Base-by-base conservation (phyloP, 106 monocot species). In the Apostasia ramifera region DNA sequence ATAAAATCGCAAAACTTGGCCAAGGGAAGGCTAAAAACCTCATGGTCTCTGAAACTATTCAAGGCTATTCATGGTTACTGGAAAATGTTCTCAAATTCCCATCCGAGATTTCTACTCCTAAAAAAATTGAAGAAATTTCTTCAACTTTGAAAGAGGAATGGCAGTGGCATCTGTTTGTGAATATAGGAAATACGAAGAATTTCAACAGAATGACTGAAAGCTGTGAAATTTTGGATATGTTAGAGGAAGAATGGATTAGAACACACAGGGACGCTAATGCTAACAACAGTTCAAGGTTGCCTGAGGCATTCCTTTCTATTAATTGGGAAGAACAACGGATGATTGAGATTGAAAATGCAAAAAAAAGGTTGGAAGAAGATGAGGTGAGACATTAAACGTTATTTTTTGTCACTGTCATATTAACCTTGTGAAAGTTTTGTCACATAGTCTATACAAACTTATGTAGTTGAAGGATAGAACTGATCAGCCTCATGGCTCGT, bases 391-490 rank as follows among this genome's bases (percentile, higher is more conserved):
- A 37, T 74, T 44, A 62, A 49, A 46, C 52, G 61, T 1, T 60
- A 65, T 42, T 63, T 55, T 46, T 70, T 70, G 69, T 61, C 70
- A 58, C n/a, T 42, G 66, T 52, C 47, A 53, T 70, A 52, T 13
- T 53, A 43, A 69, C 40, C 40, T 44, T 44, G 12, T 67, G 70
- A 47, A 40, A 59, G 45, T 62, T 77, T 61, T 70, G 42, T 61
- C 54, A 58, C 53, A 42, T 74, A 57, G 66, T 55, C 43, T 75
- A 39, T 78, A 69, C 61, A 66, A 77, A 62, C 39, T 76, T 76
- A 68, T 88, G 74, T 78, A 95, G 97, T 78, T 98, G 74, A 98
- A 85, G 77, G 82, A 83, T 60, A 89, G 97, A 70, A 83, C 63
- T 65, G 90, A 87, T 26, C 92, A 85, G 57, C 71, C 79, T 59